Percentiles rank a stretch among this genome's conserved stretches.
Conservation (phyloP, 768 basidiomycete species). For the Pleurotus citrinopileatus region DNA sequence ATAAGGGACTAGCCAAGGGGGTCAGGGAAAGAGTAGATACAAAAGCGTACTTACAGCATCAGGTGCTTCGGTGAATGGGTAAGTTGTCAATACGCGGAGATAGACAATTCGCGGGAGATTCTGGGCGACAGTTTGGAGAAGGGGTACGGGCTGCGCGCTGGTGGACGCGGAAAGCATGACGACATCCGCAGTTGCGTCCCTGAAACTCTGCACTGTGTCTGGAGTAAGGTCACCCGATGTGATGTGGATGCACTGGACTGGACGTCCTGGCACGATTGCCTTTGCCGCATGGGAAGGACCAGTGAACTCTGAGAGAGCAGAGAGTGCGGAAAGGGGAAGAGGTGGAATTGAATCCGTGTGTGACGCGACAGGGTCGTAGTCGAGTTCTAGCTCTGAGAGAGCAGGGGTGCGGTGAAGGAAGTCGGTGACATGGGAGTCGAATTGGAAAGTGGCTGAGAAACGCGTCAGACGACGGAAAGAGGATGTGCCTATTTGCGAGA, state of each 20-base stretch:
- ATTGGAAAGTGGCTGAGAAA: constrained; percentile 58
- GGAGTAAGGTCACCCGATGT: constrained; percentile 58
- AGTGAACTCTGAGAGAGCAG: constrained; percentile 52
- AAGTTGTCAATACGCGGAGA: constrained; percentile 64
- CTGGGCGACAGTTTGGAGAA: constrained; percentile 53
- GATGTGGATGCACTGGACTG: constrained; percentile 61
- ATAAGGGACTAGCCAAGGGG: constrained; percentile 18
- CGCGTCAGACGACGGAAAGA: constrained; percentile 47
- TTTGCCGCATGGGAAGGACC: constrained; percentile 58
- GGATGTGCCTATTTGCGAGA: constrained; percentile 28
- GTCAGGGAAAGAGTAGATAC: constrained; percentile 12
- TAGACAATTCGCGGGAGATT: constrained; percentile 61
- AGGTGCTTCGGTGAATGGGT: constrained; percentile 46
- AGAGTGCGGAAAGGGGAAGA: constrained; percentile 35
- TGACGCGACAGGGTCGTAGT: constrained; percentile 26
- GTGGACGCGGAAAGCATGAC: constrained; percentile 59
- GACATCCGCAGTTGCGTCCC: constrained; percentile 47
- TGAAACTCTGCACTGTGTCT: constrained; percentile 50
- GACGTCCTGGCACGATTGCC: constrained; percentile 61
- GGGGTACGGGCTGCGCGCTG: constrained; percentile 50
- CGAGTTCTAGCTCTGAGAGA: constrained; percentile 58
- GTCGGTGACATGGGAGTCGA: constrained; percentile 53
- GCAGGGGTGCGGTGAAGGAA: constrained; percentile 58
- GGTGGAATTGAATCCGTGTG: constrained; percentile 29
- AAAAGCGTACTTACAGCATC: constrained; percentile 42